Percentiles rank a stretch among this genome's conserved stretches.
These are phyloP conservation scores for Tuber indicum DNA, from an alignment of 495 filamentous ascomycete species.

Conservation along the genomic window DNA sequence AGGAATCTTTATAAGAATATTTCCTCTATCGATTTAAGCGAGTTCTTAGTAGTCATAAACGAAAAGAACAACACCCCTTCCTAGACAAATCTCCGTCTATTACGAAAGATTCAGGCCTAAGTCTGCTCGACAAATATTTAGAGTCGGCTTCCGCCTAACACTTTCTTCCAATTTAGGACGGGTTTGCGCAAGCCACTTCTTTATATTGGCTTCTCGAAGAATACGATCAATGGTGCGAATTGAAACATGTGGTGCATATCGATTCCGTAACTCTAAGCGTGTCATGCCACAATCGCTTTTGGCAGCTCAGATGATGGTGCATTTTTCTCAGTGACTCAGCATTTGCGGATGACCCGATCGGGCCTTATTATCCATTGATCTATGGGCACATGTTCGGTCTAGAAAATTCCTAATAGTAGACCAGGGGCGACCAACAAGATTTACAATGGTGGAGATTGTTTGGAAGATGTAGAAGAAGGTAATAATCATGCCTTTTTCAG, in stretches of 20 bases:
- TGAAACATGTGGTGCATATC: background rate
- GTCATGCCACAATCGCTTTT: background rate
- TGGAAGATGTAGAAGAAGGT: slow-evolving; percentile 7
- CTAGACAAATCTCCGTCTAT: no score
- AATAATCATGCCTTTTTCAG: slow-evolving; percentile 15
- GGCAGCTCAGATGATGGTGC: background rate
- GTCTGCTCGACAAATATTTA: no score
- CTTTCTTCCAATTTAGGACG: background rate
- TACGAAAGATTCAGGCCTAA: no score
- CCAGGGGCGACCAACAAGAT: background rate
- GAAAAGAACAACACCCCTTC: no score
- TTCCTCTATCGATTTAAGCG: no score
- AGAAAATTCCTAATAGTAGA: slow-evolving; percentile 17
- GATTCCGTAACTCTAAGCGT: slow-evolving; percentile 6
- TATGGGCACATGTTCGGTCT: background rate
- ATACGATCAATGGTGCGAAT: background rate
- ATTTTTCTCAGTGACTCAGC: background rate
- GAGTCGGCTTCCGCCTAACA: no score
- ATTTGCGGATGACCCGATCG: background rate
- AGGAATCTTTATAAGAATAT: no score
- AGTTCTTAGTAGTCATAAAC: no score
- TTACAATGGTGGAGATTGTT: background rate
- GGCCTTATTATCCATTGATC: background rate
- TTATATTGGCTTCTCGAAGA: background rate
- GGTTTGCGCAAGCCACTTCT: slow-evolving; percentile 3